A percentile compares a stretch with the other conserved stretches of the same genome.
phyloP scores from a whole-genome alignment of 768 basidiomycete species.

The Tricholoma hemisulphureum region DNA sequence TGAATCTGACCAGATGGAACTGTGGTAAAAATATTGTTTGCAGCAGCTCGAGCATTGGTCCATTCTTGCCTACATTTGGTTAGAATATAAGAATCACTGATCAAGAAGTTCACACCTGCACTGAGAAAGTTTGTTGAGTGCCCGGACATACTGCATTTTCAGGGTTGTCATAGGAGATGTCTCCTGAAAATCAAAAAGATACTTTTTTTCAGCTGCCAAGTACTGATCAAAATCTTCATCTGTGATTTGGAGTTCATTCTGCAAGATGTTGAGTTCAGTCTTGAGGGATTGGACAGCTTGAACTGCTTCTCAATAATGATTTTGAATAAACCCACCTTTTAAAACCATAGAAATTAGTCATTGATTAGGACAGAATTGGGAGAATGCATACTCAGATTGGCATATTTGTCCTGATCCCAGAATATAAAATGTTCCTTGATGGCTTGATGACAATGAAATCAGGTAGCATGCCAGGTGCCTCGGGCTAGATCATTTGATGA shows the following conservation, averaged over 20 bases:
- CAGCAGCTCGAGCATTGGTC: neutral
- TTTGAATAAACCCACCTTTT: neutral
- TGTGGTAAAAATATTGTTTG: neutral
- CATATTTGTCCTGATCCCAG: constrained; percentile 11
- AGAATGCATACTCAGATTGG: too few species aligned
- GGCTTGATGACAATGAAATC: constrained; percentile 20
- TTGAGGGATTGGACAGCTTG: neutral
- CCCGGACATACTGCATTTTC: too few species aligned
- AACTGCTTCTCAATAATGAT: constrained; percentile 1
- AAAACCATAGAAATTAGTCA: neutral
- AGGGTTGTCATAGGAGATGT: too few species aligned
- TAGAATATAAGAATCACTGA: neutral
- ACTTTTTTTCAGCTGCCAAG: too few species aligned
- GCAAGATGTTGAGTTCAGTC: too few species aligned
- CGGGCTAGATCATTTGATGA: constrained; percentile 20
- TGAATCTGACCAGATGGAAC: neutral
- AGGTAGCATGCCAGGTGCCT: constrained; percentile 11
- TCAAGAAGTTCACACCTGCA: too few species aligned
- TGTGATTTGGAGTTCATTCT: too few species aligned
- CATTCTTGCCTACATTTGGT: neutral
- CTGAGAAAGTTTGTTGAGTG: too few species aligned
- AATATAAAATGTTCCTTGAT: constrained; percentile 15
- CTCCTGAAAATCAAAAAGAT: too few species aligned
- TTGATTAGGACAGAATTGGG: neutral
- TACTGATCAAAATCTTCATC: too few species aligned